A percentile compares a stretch with the other conserved stretches of the same genome.
phyloP scores from a whole-genome alignment of 2,329 filamentous ascomycete genomes.

The Trichoderma atrobrunneum region DNA sequence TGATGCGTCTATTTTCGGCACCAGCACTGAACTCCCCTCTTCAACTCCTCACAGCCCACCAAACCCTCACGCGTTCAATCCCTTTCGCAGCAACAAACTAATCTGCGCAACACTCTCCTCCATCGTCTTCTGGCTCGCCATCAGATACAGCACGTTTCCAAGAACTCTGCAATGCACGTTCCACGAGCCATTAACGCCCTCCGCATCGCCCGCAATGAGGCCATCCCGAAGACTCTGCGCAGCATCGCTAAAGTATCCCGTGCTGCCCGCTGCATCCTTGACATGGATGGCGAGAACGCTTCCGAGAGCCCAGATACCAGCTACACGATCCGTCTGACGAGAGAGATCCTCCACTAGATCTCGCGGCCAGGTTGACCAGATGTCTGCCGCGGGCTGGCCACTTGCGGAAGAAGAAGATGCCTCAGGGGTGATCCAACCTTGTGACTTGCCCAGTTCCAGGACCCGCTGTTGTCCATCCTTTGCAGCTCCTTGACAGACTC shows the following conservation, averaged over 20 bases:
- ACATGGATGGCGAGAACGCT: constrained; percentile 68
- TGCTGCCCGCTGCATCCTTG: constrained; percentile 37
- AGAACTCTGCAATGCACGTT: constrained; percentile 54
- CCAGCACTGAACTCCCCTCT: not conserved
- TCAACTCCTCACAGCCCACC: not conserved
- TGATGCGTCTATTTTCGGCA: not conserved
- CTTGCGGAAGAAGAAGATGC: not conserved
- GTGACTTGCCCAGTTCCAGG: constrained; percentile 56
- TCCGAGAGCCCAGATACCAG: constrained; percentile 69
- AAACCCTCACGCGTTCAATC: not conserved
- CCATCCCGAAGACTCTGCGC: constrained; percentile 42
- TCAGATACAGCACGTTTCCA: constrained; percentile 58
- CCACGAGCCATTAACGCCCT: constrained; percentile 36
- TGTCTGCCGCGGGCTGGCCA: not conserved
- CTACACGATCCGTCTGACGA: constrained; percentile 48
- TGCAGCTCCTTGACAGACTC: constrained; percentile 60
- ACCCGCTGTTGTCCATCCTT: constrained; percentile 52
- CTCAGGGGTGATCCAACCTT: constrained; percentile 39
- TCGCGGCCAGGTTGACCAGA: constrained; percentile 71
- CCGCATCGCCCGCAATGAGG: constrained; percentile 27
- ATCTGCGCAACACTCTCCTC: constrained; percentile 31
- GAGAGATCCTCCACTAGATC: constrained; percentile 60
- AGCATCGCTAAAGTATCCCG: constrained; percentile 48
- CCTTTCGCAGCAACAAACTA: constrained; percentile 15
- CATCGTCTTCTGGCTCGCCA: constrained; percentile 50